A percentile compares a stretch with the other conserved stretches of the same genome.
phyloP scores from a whole-genome alignment of 2,329 filamentous ascomycete species.

The Onygenales sp. region DNA sequence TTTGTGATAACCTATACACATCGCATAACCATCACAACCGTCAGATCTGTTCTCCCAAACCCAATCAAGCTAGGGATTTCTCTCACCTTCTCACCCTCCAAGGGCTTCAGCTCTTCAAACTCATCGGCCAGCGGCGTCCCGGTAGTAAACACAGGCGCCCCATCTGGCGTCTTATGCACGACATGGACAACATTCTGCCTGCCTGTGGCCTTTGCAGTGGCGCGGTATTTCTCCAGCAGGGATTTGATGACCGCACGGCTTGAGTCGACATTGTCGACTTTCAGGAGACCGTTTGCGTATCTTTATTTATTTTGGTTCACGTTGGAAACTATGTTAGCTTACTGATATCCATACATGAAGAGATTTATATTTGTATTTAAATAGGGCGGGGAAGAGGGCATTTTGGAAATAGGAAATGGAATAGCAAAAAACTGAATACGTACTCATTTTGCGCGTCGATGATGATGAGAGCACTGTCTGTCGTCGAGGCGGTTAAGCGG shows the following conservation, averaged over 20 bases:
- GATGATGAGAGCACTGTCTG: slow-evolving; percentile 55
- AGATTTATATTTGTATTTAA: neutral
- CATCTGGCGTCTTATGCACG: slow-evolving; percentile 48
- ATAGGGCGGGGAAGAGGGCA: neutral
- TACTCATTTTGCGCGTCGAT: slow-evolving; percentile 66
- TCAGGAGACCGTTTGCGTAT: slow-evolving; percentile 46
- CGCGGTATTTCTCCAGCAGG: slow-evolving; percentile 53
- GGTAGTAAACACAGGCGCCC: slow-evolving; percentile 58
- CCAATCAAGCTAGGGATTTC: neutral
- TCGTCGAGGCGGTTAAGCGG: slow-evolving; percentile 46
- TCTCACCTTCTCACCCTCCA: slow-evolving; percentile 43
- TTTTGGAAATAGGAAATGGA: neutral
- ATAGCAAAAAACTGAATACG: slow-evolving; percentile 7
- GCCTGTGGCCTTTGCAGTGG: slow-evolving; percentile 30
- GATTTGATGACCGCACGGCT: slow-evolving; percentile 48
- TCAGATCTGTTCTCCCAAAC: neutral
- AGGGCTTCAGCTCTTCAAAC: slow-evolving; percentile 50
- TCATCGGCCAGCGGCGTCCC: slow-evolving; percentile 50
- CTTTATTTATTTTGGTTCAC: slow-evolving; percentile 11
- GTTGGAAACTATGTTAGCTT: neutral
- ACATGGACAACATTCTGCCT: slow-evolving; percentile 50
- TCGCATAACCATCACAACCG: neutral
- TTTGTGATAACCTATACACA: slow-evolving; percentile 38
- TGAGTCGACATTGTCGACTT: slow-evolving; percentile 43
- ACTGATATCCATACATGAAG: neutral